Evolutionary conservation across 768 basidiomycete species (phyloP), one percentile per base, ranked within the genome.

Genomic region (Kwoniella bestiolae): DNA sequence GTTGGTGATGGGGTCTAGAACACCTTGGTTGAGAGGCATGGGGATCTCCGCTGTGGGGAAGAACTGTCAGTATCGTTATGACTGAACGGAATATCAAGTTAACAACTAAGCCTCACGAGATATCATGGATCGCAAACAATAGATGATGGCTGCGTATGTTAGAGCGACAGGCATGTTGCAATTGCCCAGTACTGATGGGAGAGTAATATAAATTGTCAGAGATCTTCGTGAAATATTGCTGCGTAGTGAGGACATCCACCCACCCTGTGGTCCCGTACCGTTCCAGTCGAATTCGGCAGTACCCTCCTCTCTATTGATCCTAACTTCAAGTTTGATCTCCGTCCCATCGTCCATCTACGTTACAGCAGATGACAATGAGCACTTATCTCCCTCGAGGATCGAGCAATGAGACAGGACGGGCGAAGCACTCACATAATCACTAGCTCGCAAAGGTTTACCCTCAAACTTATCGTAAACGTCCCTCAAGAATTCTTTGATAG

Each of bases 231-330:
- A n/a, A n/a, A n/a, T n/a, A n/a, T n/a, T n/a, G n/a, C n/a, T n/a
- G n/a, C n/a, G n/a, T n/a, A n/a, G n/a, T 38, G 31, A 16, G 50
- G 14, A 38, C 4, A 23, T n/a, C 23, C 31, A 41, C 45, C 29
- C 44, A 56, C 67, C 68, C 31, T 65, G 1, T 1, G 51, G 52
- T 56, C 71, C 60, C 56, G 83, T 83, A 0, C 83, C 83, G 41
- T 70, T 75, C 62, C 96, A 97, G 79, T 97, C 93, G 63, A 95
- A 85, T 9, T 90, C 83, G 0, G 94, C 94, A 26, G 88, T 89
- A 2, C 94, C 92, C 2, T 85, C 84, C 7, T 84, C 75, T 68
- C 88, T 85, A 77, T 95, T 82, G 66, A 97, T 97, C 55, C 87
- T 86, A 28, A 95, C 90, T 41, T 82, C 85, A n/a, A 97, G 85